phyloP scores from a whole-genome alignment of 2,329 filamentous ascomycete species.

The Tolypocladium inflatum region DNA sequence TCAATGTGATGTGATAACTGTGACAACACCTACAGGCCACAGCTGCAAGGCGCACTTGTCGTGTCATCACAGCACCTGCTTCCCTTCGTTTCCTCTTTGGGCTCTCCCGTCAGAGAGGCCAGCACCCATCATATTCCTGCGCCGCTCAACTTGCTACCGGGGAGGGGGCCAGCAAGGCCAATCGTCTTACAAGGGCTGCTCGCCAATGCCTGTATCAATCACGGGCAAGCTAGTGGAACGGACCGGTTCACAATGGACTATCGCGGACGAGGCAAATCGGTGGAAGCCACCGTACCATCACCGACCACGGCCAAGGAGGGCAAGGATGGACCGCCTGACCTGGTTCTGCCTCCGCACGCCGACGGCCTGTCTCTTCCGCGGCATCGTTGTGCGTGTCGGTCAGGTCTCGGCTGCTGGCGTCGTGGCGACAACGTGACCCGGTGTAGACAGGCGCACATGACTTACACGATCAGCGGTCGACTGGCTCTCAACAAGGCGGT shows the following conservation, averaged over 20 bases:
- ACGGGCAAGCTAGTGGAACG: slow-evolving; percentile 16
- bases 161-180: slow-evolving; percentile 3
- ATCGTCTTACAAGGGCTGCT: slow-evolving; percentile 9
- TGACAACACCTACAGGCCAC: background rate
- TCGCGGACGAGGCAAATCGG: background rate
- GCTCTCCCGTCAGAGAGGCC: background rate
- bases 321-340: background rate
- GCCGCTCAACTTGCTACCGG: background rate
- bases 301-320: background rate
- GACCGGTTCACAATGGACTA: slow-evolving; percentile 10
- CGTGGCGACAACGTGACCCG: slow-evolving; percentile 2
- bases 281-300: background rate
- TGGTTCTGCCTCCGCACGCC: background rate
- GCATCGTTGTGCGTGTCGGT: background rate
- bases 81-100: background rate
- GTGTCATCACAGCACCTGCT: background rate
- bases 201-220: slow-evolving; percentile 4
- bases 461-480: background rate
- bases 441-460: slow-evolving; percentile 1
- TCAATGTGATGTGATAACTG: background rate
- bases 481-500: slow-evolving; percentile 2
- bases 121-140: background rate
- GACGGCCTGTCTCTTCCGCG: background rate
- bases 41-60: background rate
- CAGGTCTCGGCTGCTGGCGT: slow-evolving; percentile 11